phyloP scores from a whole-genome alignment of 495 filamentous ascomycete genomes.

The Darksidea phi region DNA sequence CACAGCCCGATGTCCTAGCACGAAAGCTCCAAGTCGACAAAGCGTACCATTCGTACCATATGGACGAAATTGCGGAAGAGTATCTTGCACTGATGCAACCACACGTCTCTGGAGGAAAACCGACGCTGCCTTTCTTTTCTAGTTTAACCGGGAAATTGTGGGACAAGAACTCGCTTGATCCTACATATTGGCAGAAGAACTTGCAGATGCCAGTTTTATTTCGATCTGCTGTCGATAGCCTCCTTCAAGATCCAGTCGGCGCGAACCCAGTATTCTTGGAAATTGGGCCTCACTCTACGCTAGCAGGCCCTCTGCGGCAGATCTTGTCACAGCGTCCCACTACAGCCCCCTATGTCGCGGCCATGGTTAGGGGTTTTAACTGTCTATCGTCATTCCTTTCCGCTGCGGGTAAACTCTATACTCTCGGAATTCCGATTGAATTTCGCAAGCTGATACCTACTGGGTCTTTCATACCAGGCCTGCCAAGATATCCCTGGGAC shows the following conservation, averaged over 20 bases:
- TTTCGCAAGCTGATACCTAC: neutral
- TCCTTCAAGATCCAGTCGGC: neutral
- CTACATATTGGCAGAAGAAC: conserved; percentile 17
- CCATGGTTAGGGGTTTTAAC: neutral
- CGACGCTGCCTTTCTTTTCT: neutral
- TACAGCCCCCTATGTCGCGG: neutral
- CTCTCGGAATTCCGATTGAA: neutral
- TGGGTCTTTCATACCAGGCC: neutral
- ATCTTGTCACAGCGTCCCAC: neutral
- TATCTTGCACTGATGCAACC: neutral
- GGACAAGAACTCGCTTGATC: neutral
- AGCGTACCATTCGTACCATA: conserved; percentile 30
- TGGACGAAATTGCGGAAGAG: neutral
- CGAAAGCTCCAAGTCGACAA: conserved; percentile 20
- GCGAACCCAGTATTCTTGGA: conserved; percentile 4
- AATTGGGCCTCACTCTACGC: conserved; percentile 20
- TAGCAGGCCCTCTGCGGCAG: conserved; percentile 8
- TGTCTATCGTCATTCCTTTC: neutral
- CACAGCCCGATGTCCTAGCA: neutral
- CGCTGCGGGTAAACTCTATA: neutral
- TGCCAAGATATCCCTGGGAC: neutral
- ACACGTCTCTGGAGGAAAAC: neutral
- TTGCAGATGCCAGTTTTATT: conserved; percentile 5
- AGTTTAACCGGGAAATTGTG: neutral
- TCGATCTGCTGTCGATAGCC: neutral